Evolutionary conservation across 2,329 filamentous ascomycete species (phyloP).

Genomic region (Phyllosticta ampelicida): DNA sequence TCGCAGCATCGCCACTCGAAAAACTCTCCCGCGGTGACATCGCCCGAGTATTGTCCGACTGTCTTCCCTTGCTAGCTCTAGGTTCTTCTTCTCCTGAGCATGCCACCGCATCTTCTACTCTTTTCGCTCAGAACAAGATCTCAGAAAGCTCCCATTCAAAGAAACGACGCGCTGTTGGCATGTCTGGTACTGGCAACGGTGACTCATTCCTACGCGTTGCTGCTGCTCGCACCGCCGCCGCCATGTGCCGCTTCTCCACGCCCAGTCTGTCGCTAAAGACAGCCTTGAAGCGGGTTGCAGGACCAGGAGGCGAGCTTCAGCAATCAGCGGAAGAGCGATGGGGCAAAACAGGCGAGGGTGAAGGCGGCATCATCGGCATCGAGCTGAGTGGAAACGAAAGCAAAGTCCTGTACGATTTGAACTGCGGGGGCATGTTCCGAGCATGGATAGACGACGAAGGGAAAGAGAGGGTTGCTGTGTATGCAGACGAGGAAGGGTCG

Average conservation of each 20-base stretch:
- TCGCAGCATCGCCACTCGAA: constrained; percentile 15
- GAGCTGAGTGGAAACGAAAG: constrained; percentile 46
- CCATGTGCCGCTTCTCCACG: constrained; percentile 55
- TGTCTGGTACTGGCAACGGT: constrained; percentile 78
- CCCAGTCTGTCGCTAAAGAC: constrained; percentile 38
- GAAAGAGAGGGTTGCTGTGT: constrained; percentile 47
- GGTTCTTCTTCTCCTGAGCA: constrained; percentile 21
- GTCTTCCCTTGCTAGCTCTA: constrained; percentile 40
- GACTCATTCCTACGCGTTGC: constrained; percentile 69
- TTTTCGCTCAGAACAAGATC: background rate
- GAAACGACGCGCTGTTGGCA: constrained; percentile 38
- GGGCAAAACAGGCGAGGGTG: constrained; percentile 60
- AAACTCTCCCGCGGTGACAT: constrained; percentile 29
- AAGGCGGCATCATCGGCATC: constrained; percentile 81
- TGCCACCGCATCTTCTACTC: background rate
- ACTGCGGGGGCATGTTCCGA: constrained; percentile 80
- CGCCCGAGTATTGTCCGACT: constrained; percentile 45
- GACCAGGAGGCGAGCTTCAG: constrained; percentile 62
- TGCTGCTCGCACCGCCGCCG: constrained; percentile 60
- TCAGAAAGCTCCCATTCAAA: background rate
- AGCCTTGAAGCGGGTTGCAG: constrained; percentile 56
- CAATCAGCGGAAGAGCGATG: constrained; percentile 63
- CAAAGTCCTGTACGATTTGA: constrained; percentile 64
- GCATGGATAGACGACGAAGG: constrained; percentile 61
- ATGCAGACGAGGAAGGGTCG: constrained; percentile 33